Percentiles rank a stretch among this genome's conserved stretches.
Evolutionary conservation across 164 flowering plant species (phyloP).

Genomic region (Magnolia changhungtana): DNA sequence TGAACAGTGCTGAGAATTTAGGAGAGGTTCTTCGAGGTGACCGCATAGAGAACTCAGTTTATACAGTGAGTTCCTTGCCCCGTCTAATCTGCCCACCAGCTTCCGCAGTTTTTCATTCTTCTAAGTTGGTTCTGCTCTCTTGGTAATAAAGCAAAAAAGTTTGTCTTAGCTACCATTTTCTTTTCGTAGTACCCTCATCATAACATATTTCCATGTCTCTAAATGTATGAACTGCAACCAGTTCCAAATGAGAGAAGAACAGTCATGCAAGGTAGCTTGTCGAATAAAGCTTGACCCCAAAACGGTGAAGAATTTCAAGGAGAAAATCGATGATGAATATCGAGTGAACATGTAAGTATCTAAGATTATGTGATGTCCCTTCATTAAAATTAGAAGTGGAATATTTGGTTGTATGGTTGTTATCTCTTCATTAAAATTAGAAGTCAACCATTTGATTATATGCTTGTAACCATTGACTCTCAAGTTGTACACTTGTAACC

Average conservation of each 20-base stretch:
- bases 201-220: background rate
- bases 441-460: background rate
- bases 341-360: slow-evolving; percentile 52
- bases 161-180: too few species aligned
- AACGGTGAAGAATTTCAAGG: slow-evolving; percentile 54
- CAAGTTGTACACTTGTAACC: too few species aligned
- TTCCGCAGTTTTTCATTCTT: too few species aligned
- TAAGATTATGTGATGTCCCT: background rate
- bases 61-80: too few species aligned
- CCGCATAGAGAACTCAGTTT: too few species aligned
- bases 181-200: background rate
- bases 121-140: too few species aligned
- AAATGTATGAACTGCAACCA: slow-evolving; percentile 11
- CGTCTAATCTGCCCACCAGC: too few species aligned
- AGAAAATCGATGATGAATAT: slow-evolving; percentile 61
- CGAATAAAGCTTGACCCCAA: slow-evolving; percentile 37
- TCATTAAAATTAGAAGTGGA: background rate
- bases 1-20: too few species aligned
- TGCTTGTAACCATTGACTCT: too few species aligned
- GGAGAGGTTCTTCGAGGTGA: too few species aligned
- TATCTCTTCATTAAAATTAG: too few species aligned
- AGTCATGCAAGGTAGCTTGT: slow-evolving; percentile 52
- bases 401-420: background rate
- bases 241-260: slow-evolving; percentile 55
- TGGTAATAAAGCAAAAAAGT: background rate